A percentile compares a stretch with the other conserved stretches of the same genome.
phyloP scores from a whole-genome alignment of 2,329 filamentous ascomycete species.

The Penicillium sumatraense region DNA sequence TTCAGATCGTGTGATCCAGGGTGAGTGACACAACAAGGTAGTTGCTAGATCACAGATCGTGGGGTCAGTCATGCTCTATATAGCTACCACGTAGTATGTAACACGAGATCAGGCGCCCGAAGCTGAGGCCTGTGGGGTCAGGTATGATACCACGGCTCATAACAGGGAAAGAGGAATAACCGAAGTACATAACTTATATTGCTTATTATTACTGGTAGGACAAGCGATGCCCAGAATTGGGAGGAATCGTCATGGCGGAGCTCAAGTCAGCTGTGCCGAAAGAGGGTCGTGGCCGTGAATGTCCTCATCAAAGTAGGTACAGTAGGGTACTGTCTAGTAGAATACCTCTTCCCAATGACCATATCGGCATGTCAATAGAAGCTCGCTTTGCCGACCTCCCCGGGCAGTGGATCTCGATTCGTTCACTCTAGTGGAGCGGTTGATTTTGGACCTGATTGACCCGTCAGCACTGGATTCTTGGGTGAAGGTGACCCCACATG shows the following conservation, averaged over 20 bases:
- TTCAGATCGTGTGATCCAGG: not conserved
- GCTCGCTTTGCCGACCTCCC: conserved; percentile 29
- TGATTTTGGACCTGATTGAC: not conserved
- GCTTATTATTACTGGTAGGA: not conserved
- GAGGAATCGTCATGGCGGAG: conserved; percentile 6
- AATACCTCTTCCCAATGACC: not conserved
- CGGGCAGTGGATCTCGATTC: conserved; percentile 9
- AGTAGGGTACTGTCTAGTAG: too few relatives aligned
- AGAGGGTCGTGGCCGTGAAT: not conserved
- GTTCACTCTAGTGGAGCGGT: conserved; percentile 4
- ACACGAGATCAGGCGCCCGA: not conserved
- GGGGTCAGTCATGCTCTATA: not conserved
- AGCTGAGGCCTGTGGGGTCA: conserved; percentile 12
- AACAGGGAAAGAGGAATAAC: not conserved
- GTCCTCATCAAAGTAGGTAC: not conserved
- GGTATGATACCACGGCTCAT: not conserved
- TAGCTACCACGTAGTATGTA: too few relatives aligned
- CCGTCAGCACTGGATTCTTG: not conserved
- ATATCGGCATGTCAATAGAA: conserved; percentile 30
- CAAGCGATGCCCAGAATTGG: not conserved
- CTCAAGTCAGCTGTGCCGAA: conserved; percentile 5
- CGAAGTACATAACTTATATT: not conserved
- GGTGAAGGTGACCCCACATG: conserved; percentile 33
- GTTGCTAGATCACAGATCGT: not conserved
- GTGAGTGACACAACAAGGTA: not conserved